Evolutionary conservation across 768 basidiomycete genomes (phyloP).

Genomic region (Naganishia randhawae): DNA sequence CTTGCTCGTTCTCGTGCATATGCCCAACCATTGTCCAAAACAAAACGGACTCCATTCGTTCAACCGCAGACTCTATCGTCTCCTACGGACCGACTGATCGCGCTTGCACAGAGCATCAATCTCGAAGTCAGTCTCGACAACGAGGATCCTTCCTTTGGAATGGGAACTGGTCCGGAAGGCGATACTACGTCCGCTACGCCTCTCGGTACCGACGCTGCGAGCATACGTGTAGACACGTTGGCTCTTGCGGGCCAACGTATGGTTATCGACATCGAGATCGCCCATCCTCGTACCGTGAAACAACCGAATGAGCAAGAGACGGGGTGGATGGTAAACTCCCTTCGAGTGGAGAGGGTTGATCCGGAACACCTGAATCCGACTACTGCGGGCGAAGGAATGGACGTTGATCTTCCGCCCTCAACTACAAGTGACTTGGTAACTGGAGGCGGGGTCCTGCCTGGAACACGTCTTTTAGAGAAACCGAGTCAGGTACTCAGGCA

Average conservation of each 20-base stretch:
- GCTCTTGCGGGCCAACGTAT: constrained; percentile 14
- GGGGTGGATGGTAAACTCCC: neutral
- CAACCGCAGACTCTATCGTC: constrained; percentile 3
- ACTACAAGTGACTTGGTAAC: neutral
- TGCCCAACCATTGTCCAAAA: neutral
- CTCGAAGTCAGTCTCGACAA: constrained; percentile 17
- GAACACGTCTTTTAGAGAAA: neutral
- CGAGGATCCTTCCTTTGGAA: constrained; percentile 9
- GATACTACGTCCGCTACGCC: neutral
- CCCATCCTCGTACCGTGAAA: neutral
- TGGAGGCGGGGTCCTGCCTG: neutral
- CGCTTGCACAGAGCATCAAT: constrained; percentile 9
- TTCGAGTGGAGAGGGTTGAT: constrained; percentile 15
- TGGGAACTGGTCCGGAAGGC: neutral
- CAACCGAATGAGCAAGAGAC: neutral
- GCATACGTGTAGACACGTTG: constrained; percentile 7
- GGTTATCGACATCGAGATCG: constrained; percentile 8
- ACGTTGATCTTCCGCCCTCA: neutral
- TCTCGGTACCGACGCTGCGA: neutral
- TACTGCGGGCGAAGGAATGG: neutral
- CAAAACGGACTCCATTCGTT: neutral
- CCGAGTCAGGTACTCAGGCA: neutral
- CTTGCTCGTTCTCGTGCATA: neutral
- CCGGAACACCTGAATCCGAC: constrained; percentile 3
- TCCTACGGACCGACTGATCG: constrained; percentile 4